Base-by-base conservation (phyloP, 225 moss, liverwort and hornwort genomes). In the Thuidium tamariscinum region DNA sequence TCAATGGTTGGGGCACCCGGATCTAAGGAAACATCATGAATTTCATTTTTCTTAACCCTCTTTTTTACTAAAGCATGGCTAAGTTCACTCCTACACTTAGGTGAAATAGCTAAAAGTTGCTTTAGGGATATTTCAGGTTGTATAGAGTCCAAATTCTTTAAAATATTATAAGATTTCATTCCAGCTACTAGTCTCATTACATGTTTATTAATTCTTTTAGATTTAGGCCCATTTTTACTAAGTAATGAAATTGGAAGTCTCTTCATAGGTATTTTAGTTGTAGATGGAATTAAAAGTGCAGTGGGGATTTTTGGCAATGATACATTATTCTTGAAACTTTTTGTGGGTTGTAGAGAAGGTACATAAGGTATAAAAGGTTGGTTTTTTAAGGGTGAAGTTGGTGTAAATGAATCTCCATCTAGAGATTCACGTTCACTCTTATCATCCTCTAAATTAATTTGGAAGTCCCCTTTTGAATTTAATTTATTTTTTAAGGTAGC, bases 401-500 rank as follows among this genome's bases (percentile, higher is more conserved):
- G 67, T 4, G 6, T 37, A 0, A 64, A 64, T 17, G 34, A 65
- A n/a, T 20, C 11, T 3, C 36, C 65, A 10, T 66, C 20, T 11
- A 66, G n/a, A n/a, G 67, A 67, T 67, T 67, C 13, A 37, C 0
- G 13, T 37, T 13, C 37, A 7, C 37, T 67, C 4, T 2, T 0
- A 22, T 37, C 22, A 13, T 67, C 37, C 13, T 37, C 4, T 6
- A 4, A 67, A 37, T 67, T 67, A 67, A 22, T 67, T 67, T 67
- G 37, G 4, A 22, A 67, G 11, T 67, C 37, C 0, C 12, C 11
- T 67, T 67, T n/a, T n/a, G n/a, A n/a, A n/a, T n/a, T n/a, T n/a
- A n/a, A n/a, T n/a, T n/a, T n/a, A n/a, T n/a, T n/a, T 67, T 37
- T 67, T 2, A 37, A 22, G 3, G 21, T 37, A 0, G 66, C 3